Percentiles rank a stretch among this genome's conserved stretches.
These are phyloP conservation scores for Elongisporangium undulatum DNA, from an alignment of 352 stramenopile genomes.

Conservation along the genomic window DNA sequence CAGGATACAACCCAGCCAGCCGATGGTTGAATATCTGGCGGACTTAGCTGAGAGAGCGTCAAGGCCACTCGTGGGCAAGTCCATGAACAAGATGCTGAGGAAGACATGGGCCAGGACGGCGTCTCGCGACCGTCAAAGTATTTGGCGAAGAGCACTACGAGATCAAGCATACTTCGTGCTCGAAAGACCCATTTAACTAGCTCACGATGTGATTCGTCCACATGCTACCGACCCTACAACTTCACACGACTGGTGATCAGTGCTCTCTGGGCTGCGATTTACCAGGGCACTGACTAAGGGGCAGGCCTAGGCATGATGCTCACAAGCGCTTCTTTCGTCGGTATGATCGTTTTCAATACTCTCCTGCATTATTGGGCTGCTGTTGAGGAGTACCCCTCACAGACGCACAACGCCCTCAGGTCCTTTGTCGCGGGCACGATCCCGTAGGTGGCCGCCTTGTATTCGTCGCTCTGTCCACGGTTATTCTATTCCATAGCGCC, in stretches of 20 bases:
- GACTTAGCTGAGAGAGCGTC: too few relatives aligned
- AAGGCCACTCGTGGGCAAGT: too few relatives aligned
- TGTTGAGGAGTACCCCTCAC: constrained; percentile 22
- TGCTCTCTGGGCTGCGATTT: constrained; percentile 42
- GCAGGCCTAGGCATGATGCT: constrained; percentile 56
- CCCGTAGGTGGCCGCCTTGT: constrained; percentile 10
- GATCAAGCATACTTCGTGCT: constrained; percentile 16
- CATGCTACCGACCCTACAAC: constrained; percentile 75
- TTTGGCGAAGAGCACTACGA: constrained; percentile 16
- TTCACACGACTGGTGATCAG: constrained; percentile 37
- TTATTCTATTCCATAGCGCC: constrained; percentile 64
- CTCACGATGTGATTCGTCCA: constrained; percentile 39
- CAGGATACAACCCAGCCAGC: constrained; percentile 27
- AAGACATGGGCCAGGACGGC: too few relatives aligned
- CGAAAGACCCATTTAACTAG: constrained; percentile 22
- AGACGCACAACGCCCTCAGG: constrained; percentile 18
- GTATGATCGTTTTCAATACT: constrained; percentile 47
- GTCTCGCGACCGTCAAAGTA: constrained; percentile 6
- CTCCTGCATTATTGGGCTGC: constrained; percentile 68
- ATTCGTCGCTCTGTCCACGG: constrained; percentile 25
- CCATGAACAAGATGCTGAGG: too few relatives aligned
- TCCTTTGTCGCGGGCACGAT: constrained; percentile 37
- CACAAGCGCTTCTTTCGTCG: constrained; percentile 50
- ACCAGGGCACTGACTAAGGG: constrained; percentile 13
- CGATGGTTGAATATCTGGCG: constrained; percentile 31